A percentile compares a stretch with the other conserved stretches of the same genome.
These are phyloP conservation scores for Samsoniella hepiali DNA, from an alignment of 2,329 filamentous ascomycete genomes.

Conservation along the genomic window DNA sequence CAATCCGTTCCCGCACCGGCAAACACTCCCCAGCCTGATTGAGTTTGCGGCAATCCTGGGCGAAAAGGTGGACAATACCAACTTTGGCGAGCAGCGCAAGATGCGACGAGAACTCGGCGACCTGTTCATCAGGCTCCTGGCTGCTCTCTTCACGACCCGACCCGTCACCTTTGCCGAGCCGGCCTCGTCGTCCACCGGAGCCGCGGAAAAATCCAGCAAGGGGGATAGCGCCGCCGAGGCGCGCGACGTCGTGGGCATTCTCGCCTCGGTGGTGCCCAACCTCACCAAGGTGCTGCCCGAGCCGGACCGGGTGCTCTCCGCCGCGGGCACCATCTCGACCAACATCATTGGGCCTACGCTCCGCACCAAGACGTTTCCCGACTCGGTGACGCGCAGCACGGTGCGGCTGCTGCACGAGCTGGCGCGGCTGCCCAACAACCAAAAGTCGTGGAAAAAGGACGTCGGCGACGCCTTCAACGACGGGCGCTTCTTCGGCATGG, in stretches of 20 bases:
- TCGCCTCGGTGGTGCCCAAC: constrained; percentile 75
- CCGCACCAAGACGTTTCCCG: constrained; percentile 80
- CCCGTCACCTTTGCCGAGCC: constrained; percentile 68
- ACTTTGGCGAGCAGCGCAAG: constrained; percentile 88
- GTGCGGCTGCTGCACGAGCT: constrained; percentile 74
- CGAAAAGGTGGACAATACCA: constrained; percentile 96
- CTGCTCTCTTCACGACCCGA: constrained; percentile 90
- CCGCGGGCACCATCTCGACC: constrained; percentile 75
- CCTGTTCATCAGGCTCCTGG: constrained; percentile 79
- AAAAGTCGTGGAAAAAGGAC: constrained; percentile 92
- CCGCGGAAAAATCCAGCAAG: constrained; percentile 36
- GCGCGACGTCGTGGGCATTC: constrained; percentile 75
- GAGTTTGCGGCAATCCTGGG: constrained; percentile 88
- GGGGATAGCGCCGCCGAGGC: constrained; percentile 46
- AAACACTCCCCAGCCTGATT: constrained; percentile 79
- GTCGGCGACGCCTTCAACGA: constrained; percentile 91
- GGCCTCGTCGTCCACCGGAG: constrained; percentile 32
- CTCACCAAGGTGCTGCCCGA: constrained; percentile 82
- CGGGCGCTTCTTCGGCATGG: constrained; percentile 73
- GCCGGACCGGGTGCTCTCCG: constrained; percentile 75
- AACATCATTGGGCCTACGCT: constrained; percentile 80
- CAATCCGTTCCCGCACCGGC: constrained; percentile 92
- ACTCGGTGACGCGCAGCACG: constrained; percentile 70
- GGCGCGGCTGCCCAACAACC: constrained; percentile 70
- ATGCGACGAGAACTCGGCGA: constrained; percentile 91